Percentiles rank a stretch among this genome's conserved stretches.
Evolutionary conservation across 1,139 yeast genomes (phyloP).

Genomic region (Maudiozyma humilis): DNA sequence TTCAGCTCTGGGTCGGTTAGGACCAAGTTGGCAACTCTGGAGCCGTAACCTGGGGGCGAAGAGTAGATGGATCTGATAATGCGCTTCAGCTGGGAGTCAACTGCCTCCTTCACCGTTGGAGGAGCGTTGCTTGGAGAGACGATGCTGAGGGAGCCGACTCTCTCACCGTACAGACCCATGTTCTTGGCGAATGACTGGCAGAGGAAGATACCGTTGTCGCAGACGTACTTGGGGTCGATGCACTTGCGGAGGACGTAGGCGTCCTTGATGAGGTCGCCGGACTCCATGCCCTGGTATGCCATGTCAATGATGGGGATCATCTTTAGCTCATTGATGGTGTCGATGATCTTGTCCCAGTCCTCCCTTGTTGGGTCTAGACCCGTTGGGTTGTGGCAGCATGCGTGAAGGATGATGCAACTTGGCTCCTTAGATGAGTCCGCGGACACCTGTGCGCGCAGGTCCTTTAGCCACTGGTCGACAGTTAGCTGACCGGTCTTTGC

Average conservation of each 20-base stretch:
- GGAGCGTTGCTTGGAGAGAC: conserved; percentile 38
- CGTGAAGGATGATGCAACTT: conserved; percentile 66
- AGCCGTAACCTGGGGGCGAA: conserved; percentile 91
- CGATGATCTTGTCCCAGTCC: conserved; percentile 70
- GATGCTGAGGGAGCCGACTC: conserved; percentile 71
- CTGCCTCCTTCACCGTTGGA: conserved; percentile 30
- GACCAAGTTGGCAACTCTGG: conserved; percentile 74
- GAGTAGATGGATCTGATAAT: conserved; percentile 83
- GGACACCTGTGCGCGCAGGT: conserved; percentile 36
- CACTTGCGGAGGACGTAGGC: conserved; percentile 39
- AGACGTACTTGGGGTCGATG: conserved; percentile 24
- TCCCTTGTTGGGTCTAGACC: conserved; percentile 80
- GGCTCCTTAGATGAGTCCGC: conserved; percentile 39
- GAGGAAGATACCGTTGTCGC: conserved; percentile 46
- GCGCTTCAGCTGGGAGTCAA: conserved; percentile 64
- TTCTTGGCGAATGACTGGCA: conserved; percentile 95
- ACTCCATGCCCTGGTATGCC: conserved; percentile 91
- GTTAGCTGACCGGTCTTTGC: conserved; percentile 38
- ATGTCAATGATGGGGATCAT: conserved; percentile 76
- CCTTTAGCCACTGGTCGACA: conserved; percentile 41
- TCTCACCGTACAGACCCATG: conserved; percentile 94
- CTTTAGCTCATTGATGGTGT: conserved; percentile 45
- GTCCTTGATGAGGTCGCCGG: conserved; percentile 53
- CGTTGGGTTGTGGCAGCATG: conserved; percentile 96
- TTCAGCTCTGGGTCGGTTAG: conserved; percentile 55